Evolutionary conservation across 257 asterid species (phyloP).

Genomic region (Capsicum baccatum): DNA sequence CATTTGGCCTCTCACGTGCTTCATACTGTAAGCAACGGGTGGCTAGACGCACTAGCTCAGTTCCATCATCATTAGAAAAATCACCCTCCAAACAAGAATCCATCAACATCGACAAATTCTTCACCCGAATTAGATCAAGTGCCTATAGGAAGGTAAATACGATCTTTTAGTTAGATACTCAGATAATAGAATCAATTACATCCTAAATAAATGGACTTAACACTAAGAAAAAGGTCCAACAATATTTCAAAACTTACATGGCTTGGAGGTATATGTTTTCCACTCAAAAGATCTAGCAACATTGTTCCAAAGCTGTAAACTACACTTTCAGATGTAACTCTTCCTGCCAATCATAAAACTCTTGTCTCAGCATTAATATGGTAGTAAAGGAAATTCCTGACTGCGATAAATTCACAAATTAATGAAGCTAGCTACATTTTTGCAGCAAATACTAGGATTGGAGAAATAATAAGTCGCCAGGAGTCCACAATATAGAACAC

Average conservation of each 20-base stretch:
- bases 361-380: slow-evolving; percentile 7
- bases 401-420: background rate
- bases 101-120: slow-evolving; percentile 73
- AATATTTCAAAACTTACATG: slow-evolving; percentile 43
- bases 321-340: slow-evolving; percentile 59
- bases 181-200: background rate
- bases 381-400: background rate
- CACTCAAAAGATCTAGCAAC: slow-evolving; percentile 61
- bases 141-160: slow-evolving; percentile 52
- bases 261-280: slow-evolving; percentile 66
- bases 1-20: slow-evolving; percentile 93
- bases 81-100: slow-evolving; percentile 97
- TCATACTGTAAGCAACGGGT: slow-evolving; percentile 88
- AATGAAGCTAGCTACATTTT: background rate
- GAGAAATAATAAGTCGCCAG: background rate
- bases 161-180: slow-evolving; percentile 16
- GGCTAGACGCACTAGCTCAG: slow-evolving; percentile 81
- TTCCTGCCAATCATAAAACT: slow-evolving; percentile 43
- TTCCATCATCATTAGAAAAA: slow-evolving; percentile 84
- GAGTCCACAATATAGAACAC: slow-evolving; percentile 3
- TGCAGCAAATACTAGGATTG: background rate
- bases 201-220: background rate
- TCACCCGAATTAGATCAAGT: slow-evolving; percentile 85
- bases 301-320: slow-evolving; percentile 62
- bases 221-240: background rate